Evolutionary conservation across 345 rosid species (phyloP).

Genomic region (Citrus hindsii): DNA sequence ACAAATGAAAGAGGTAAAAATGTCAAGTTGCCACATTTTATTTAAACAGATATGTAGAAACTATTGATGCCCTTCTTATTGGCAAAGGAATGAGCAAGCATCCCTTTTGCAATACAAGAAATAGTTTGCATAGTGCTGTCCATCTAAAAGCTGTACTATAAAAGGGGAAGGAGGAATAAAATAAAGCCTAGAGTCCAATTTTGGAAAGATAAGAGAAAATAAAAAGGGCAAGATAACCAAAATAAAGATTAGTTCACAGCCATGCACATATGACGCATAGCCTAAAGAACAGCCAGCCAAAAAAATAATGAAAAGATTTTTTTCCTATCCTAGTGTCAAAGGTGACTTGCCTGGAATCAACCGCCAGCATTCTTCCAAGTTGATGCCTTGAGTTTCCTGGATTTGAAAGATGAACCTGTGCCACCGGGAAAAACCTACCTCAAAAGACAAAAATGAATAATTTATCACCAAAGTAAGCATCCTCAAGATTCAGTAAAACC

Average conservation of each 20-base stretch:
- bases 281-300: not conserved
- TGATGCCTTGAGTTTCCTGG: constrained; percentile 82
- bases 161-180: not conserved
- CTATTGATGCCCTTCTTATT: not conserved
- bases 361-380: constrained; percentile 84
- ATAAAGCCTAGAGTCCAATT: not conserved
- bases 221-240: not conserved
- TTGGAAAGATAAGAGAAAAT: not conserved
- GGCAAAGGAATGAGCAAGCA: not conserved
- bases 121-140: not conserved
- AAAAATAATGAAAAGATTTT: not conserved
- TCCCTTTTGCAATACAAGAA: not conserved
- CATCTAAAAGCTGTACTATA: not conserved
- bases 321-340: not conserved
- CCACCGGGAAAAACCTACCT: constrained; percentile 81
- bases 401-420: constrained; percentile 71
- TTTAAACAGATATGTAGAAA: not conserved
- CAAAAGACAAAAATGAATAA: constrained; percentile 21
- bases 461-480: constrained; percentile 5
- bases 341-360: constrained; percentile 70
- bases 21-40: not conserved
- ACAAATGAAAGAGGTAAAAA: not conserved
- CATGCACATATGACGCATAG: not conserved
- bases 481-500: not conserved
- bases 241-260: not conserved